Percentiles rank a stretch among this genome's conserved stretches.
phyloP scores from a whole-genome alignment of 257 asterid species.

The Solanum piurae region DNA sequence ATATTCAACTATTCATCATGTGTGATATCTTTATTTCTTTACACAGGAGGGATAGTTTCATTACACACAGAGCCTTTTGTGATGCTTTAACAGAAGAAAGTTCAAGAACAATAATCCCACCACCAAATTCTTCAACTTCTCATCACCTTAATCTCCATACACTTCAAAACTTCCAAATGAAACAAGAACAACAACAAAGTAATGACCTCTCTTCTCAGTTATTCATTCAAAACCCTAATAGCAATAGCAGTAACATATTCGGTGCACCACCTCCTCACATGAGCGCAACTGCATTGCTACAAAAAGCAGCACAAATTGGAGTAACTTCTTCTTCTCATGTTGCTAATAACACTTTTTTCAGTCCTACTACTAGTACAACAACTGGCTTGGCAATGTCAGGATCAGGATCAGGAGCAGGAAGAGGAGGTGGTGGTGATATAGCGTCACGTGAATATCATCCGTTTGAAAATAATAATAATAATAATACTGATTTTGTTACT shows the following conservation, averaged over 20 bases:
- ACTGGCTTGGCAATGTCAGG: neutral
- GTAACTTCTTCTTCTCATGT: constrained; percentile 20
- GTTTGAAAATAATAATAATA: neutral
- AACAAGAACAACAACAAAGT: constrained; percentile 26
- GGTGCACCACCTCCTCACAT: constrained; percentile 23
- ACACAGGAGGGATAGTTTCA: constrained; percentile 73
- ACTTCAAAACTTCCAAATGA: constrained; percentile 22
- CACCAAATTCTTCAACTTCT: constrained; percentile 15
- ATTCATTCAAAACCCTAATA: constrained; percentile 22
- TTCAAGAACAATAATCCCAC: constrained; percentile 33
- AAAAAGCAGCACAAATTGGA: constrained; percentile 65
- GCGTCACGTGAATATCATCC: neutral
- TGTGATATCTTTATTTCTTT: neutral
- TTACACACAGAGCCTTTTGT: constrained; percentile 80
- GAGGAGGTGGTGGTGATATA: neutral
- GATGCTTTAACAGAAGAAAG: constrained; percentile 67
- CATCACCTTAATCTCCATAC: constrained; percentile 16
- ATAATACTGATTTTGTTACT: neutral
- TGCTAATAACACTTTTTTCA: constrained; percentile 14
- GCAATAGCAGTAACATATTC: neutral
- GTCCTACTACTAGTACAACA: neutral
- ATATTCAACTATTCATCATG: neutral
- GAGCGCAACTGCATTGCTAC: constrained; percentile 66
- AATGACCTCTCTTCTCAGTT: constrained; percentile 2
- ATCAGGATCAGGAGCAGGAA: neutral